A percentile compares a stretch with the other conserved stretches of the same genome.
These are phyloP conservation scores for Tylopilus balloui DNA, from an alignment of 768 basidiomycete species.

Conservation along the genomic window DNA sequence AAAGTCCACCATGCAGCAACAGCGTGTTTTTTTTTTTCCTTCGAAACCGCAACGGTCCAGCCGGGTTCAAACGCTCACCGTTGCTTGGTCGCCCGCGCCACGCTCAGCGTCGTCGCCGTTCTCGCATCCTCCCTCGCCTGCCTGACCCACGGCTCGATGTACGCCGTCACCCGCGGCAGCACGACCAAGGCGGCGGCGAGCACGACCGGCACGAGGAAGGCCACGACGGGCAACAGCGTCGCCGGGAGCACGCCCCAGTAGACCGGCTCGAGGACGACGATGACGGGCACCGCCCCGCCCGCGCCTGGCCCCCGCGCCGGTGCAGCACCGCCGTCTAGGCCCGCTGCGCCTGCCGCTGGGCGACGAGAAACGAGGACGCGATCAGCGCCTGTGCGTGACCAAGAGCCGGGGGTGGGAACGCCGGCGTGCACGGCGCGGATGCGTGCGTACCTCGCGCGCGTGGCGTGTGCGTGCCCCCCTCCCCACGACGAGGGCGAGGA, in stretches of 20 bases:
- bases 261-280: conserved; percentile 55
- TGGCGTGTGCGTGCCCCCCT: conserved; percentile 14
- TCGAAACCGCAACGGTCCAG: too few relatives aligned
- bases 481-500: conserved; percentile 2
- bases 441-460: conserved; percentile 52
- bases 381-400: too few relatives aligned
- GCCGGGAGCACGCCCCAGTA: conserved; percentile 56
- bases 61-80: too few relatives aligned
- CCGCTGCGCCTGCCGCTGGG: neutral
- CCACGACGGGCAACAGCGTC: conserved; percentile 39
- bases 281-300: conserved; percentile 39
- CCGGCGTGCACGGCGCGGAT: conserved; percentile 52
- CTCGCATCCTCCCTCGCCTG: conserved; percentile 26
- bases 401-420: conserved; percentile 39
- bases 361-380: neutral
- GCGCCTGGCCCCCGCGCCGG: too few relatives aligned
- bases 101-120: neutral
- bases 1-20: conserved; percentile 24
- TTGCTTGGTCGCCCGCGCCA: conserved; percentile 15
- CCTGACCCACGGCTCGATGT: conserved; percentile 18
- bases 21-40: too few relatives aligned
- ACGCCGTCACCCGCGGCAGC: conserved; percentile 16
- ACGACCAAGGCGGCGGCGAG: conserved; percentile 19
- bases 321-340: neutral
- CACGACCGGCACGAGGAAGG: conserved; percentile 28